Base-by-base conservation (phyloP, 768 basidiomycete genomes). In the Trametes punicea region DNA sequence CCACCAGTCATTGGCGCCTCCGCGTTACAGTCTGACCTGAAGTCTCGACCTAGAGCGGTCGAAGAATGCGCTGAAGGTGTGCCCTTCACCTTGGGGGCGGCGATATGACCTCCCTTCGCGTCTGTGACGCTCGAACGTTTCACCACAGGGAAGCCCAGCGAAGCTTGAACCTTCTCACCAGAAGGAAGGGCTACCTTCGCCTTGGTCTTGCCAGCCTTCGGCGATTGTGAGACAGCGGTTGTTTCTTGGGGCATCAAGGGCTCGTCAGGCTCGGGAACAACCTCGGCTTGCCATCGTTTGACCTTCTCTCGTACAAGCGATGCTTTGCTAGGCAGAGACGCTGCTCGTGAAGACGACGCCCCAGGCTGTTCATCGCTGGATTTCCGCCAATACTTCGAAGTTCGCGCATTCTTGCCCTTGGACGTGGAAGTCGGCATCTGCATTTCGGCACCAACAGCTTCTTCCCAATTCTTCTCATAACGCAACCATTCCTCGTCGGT, bases 401-500 rank as follows among this genome's bases (percentile, higher is more conserved):
- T 51, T 18, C 23, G 26, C 15, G 49, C 23, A 6, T 48, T n/a
- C 38, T 33, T 51, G 5, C 26, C n/a, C 33, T 39, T 29, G 4
- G 30, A 23, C 27, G 48, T 56, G 20, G 53, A 11, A 39, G 31
- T 42, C 21, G n/a, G 27, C 31, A 7, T 50, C 44, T 59, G 64
- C 15, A 62, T 51, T 7, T 46, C 40, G 7, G 57, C 63, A 1
- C 56, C 62, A 45, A 57, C 65, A 39, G 41, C 55, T 41, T 59
- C 66, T 44, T 63, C 55, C 65, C 71, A 71, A 55, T 57, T 69
- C 55, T 56, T 68, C 66, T 81, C 80, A 73, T 74, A 78, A 23
- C 72, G 72, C 13, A 70, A 57, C 80, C 81, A 81, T 31, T 77
- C 76, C 41, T 71, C 71, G 63, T 83, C 81, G 16, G 74, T 77